Evolutionary conservation across 306 rosid species (phyloP).

Genomic region (Trifolium repens): DNA sequence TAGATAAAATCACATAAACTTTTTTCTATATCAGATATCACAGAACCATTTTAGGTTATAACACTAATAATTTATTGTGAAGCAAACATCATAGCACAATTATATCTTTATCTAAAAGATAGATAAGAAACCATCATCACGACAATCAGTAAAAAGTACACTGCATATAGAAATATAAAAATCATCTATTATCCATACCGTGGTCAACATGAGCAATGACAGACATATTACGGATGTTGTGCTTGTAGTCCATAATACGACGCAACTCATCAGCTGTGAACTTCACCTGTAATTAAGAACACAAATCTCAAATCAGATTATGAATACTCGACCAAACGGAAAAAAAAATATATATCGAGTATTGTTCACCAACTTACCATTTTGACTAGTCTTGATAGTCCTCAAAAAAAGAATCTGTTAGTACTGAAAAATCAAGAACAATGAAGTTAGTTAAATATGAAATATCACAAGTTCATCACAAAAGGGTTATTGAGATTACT

Average conservation of each 20-base stretch:
- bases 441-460: neutral
- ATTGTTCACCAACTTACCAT: constrained; percentile 53
- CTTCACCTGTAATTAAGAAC: constrained; percentile 73
- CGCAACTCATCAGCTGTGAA: constrained; percentile 91
- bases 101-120: neutral
- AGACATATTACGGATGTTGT: constrained; percentile 93
- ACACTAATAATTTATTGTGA: neutral
- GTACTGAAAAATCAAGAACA: constrained; percentile 21
- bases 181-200: constrained; percentile 46
- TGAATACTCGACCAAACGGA: neutral
- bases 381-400: constrained; percentile 49
- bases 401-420: constrained; percentile 19
- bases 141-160: neutral
- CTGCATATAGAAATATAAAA: neutral
- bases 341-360: no score
- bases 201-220: constrained; percentile 95
- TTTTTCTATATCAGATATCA: neutral
- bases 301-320: constrained; percentile 26
- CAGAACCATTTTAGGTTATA: neutral
- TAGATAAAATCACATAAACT: neutral
- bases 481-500: no score
- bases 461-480: neutral
- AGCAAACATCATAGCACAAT: neutral
- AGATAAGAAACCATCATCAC: neutral
- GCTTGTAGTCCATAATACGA: constrained; percentile 84